Evolutionary conservation across 768 basidiomycete species (phyloP).

Genomic region (Candolleomyces efflorescens): DNA sequence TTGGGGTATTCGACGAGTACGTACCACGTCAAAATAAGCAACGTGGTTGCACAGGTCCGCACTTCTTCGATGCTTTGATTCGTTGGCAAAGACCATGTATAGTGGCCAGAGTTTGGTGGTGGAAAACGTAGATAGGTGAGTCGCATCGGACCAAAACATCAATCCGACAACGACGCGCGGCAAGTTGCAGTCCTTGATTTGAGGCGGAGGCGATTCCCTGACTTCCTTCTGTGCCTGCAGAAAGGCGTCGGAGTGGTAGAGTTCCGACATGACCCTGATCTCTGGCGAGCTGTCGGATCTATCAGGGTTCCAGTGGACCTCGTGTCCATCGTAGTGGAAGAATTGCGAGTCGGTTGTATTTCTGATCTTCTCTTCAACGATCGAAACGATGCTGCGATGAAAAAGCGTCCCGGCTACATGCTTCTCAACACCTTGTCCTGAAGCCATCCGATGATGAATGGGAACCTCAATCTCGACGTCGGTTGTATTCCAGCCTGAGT

Average conservation of each 20-base stretch:
- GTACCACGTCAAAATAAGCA: background rate
- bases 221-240: slow-evolving; percentile 12
- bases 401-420: background rate
- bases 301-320: slow-evolving; percentile 6
- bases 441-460: background rate
- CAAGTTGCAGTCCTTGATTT: slow-evolving; percentile 14
- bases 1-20: background rate
- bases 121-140: slow-evolving; percentile 29
- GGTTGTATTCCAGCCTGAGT: background rate
- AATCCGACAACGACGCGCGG: slow-evolving; percentile 12
- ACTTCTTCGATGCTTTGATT: background rate
- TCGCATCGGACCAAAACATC: slow-evolving; percentile 23
- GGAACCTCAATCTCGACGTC: slow-evolving; percentile 1
- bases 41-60: background rate
- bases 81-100: slow-evolving; percentile 23
- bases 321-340: slow-evolving; percentile 12
- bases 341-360: slow-evolving; percentile 2
- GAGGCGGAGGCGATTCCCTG: background rate
- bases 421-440: background rate
- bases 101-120: slow-evolving; percentile 27
- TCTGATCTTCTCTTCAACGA: background rate
- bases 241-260: slow-evolving; percentile 17
- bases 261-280: slow-evolving; percentile 13
- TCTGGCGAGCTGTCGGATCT: background rate
- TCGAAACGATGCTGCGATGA: background rate